Percentiles rank a stretch among this genome's conserved stretches.
Conservation (phyloP, 75 land plant genomes). For the Azolla pinnata region DNA sequence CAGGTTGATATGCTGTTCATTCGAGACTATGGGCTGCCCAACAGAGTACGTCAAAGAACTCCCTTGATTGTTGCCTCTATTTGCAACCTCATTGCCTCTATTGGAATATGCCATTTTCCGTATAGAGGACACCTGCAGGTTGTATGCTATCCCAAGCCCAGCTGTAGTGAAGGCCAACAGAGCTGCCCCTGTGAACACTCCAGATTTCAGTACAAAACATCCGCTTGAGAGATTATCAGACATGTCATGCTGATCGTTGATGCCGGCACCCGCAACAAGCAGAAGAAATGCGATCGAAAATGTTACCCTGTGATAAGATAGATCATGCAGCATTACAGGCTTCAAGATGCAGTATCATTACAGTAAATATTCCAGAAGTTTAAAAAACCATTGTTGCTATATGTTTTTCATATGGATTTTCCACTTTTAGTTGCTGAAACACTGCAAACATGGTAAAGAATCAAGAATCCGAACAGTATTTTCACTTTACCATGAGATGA, state of each 20-base stretch:
- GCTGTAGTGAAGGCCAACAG: constrained; percentile 44
- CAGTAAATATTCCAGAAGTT: no score
- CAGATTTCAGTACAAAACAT: constrained; percentile 63
- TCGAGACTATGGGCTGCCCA: no score
- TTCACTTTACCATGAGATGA: constrained; percentile 65
- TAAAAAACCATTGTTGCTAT: no score
- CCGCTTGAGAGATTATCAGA: constrained; percentile 33
- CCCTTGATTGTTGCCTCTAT: no score
- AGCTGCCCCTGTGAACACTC: constrained; percentile 71
- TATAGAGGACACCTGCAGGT: constrained; percentile 23
- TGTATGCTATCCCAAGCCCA: constrained; percentile 39
- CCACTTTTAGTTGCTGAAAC: no score
- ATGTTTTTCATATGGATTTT: no score
- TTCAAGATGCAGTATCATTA: background rate
- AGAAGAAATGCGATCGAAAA: constrained; percentile 56
- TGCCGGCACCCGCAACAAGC: constrained; percentile 56
- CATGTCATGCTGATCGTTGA: constrained; percentile 46
- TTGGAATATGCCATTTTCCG: no score
- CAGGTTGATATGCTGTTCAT: no score
- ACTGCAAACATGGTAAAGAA: no score
- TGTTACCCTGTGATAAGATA: constrained; percentile 43
- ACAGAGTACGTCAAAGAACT: no score
- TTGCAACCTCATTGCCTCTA: no score
- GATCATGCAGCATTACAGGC: background rate
- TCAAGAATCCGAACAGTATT: no score